Base-by-base conservation (phyloP, 1,139 yeast genomes). In the Suhomyces anneliseae region DNA sequence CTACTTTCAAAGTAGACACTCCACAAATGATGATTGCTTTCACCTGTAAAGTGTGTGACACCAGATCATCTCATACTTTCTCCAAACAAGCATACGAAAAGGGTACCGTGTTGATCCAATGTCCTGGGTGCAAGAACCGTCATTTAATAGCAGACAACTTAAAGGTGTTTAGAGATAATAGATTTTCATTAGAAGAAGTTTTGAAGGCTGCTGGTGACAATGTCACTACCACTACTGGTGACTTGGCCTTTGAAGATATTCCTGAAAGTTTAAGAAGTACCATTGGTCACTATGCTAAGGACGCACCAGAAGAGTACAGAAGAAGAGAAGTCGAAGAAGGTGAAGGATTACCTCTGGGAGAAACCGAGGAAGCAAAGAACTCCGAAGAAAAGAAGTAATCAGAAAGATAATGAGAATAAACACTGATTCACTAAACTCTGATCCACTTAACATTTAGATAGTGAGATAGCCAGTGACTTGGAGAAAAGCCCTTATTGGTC, bases 71-170 rank as follows among this genome's bases (percentile, higher is more conserved):
- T 3, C 98, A 93, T 62, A 78, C 85, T 4, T 85, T 93, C 59
- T 87, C 97, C 14, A 92, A 90, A 56, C 98, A 93, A 65, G 92
- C 97, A 0, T 93, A 93, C 62, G 81, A 85, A 26, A 74, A 77
- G 27, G 99, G 99, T 1, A 85, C 97, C 0, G 97, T 93, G 4
- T 70, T 90, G 46, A 86, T 93, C 34, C 92, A 90, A 60, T 93
- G 98, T 61, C 98, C 98, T 0, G 87, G 90, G 9, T 92, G 99
- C 66, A 80, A 87, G 56, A 83, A 80, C 61, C 80, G 97, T 53
- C 99, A 93, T 61, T 72, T 93, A 59, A 92, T 93, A 45, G 96
- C 98, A 1, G 99, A 93, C 62, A 96, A 92, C 65, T 74, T 93
- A 57, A 88, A 72, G 67, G 88, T 93, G 42, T 90, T 92, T 61